Conservation (phyloP, 495 filamentous ascomycete species). For the Aspergillus mulundensis region DNA sequence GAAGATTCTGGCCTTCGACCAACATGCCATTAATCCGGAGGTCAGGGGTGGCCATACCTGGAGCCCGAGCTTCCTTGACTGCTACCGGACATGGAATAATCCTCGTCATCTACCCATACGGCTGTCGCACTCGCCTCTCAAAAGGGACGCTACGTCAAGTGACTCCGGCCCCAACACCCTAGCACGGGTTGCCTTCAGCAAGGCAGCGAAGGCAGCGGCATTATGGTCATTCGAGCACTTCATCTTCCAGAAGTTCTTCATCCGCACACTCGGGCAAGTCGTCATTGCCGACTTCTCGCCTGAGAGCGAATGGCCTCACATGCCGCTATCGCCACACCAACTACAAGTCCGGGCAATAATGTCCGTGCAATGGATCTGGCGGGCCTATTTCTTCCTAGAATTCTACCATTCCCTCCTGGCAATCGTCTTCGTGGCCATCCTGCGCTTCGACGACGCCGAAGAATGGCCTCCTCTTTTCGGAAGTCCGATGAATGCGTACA, state of each 20-base stretch:
- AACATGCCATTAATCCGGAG: neutral
- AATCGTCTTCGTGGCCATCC: neutral
- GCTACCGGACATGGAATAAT: neutral
- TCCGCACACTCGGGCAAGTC: too few species aligned
- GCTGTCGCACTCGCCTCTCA: neutral
- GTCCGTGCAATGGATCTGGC: neutral
- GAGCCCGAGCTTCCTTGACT: neutral
- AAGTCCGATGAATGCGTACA: neutral
- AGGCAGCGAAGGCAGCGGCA: too few species aligned
- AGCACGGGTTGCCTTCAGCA: too few species aligned
- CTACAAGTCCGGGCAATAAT: neutral
- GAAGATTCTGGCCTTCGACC: neutral
- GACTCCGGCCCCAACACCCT: too few species aligned
- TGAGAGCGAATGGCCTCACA: neutral
- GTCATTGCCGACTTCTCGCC: too few species aligned
- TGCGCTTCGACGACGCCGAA: neutral
- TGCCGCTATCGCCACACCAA: neutral
- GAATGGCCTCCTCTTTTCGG: neutral
- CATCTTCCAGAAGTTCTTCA: too few species aligned
- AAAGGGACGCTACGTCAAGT: too few species aligned
- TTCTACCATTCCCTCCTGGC: neutral
- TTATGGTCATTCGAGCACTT: too few species aligned
- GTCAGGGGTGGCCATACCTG: too few species aligned
- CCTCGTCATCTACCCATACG: neutral
- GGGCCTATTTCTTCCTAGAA: neutral